These are phyloP conservation scores for Tubosaeta brunneosetosa DNA, from an alignment of 768 basidiomycete species.

Conservation along the genomic window DNA sequence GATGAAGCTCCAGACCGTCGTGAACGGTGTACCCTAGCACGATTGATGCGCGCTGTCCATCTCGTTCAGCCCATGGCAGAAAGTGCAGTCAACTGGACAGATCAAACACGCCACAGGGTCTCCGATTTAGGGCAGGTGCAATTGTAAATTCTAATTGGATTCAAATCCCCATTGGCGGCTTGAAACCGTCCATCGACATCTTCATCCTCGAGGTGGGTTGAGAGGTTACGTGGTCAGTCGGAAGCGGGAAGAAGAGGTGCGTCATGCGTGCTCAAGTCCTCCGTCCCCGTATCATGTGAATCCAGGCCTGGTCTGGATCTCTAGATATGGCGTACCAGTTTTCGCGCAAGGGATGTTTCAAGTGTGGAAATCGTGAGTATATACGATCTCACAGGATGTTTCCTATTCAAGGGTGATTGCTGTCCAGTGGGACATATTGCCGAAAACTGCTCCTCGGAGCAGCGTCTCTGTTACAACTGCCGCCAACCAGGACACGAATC, in stretches of 20 bases:
- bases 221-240: constrained; percentile 59
- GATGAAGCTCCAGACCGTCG: constrained; percentile 15
- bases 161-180: constrained; percentile 16
- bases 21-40: constrained; percentile 4
- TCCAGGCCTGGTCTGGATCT: constrained; percentile 41
- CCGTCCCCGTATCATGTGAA: constrained; percentile 13
- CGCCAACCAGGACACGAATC: constrained; percentile 93
- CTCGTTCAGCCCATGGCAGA: background rate
- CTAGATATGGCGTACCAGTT: constrained; percentile 71
- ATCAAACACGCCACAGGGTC: constrained; percentile 27
- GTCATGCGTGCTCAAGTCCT: constrained; percentile 11
- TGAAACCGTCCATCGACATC: constrained; percentile 32
- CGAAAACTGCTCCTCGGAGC: constrained; percentile 84
- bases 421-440: constrained; percentile 84
- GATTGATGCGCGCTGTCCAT: constrained; percentile 5
- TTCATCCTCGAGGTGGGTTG: constrained; percentile 63
- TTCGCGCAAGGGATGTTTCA: constrained; percentile 87
- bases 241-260: constrained; percentile 73
- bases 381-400: constrained; percentile 8
- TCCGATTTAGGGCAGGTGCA: constrained; percentile 32
- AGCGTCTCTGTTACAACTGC: constrained; percentile 92
- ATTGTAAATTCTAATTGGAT: constrained; percentile 9
- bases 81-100: constrained; percentile 4
- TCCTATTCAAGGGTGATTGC: constrained; percentile 13
- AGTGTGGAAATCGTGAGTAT: constrained; percentile 84